A percentile compares a stretch with the other conserved stretches of the same genome.
Conservation (phyloP, 805 yeast genomes). For the Tetrapisispora phaffii region DNA sequence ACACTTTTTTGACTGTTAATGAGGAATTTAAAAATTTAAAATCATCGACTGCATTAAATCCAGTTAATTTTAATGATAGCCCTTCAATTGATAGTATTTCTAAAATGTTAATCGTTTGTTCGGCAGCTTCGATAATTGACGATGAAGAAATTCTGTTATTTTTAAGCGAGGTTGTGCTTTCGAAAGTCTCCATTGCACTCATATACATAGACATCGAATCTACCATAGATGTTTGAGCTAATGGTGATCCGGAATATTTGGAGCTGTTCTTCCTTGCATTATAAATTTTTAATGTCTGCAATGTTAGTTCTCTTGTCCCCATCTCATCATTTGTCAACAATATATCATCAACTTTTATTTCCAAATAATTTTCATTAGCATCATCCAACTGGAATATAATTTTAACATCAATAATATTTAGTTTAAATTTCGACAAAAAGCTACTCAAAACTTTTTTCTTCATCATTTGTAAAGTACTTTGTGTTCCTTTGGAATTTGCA, state of each 20-base stretch:
- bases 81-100: neutral
- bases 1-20: neutral
- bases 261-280: too few species aligned
- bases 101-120: neutral
- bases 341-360: conserved; percentile 28
- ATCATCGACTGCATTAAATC: neutral
- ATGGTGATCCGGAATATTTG: neutral
- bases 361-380: conserved; percentile 7
- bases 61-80: neutral
- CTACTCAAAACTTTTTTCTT: conserved; percentile 58
- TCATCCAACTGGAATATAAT: conserved; percentile 42
- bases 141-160: neutral
- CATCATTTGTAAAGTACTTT: conserved; percentile 39
- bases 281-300: conserved; percentile 7
- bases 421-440: conserved; percentile 51
- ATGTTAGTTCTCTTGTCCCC: neutral
- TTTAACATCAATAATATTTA: conserved; percentile 38
- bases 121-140: neutral
- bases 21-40: neutral
- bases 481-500: conserved; percentile 4
- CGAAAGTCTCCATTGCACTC: conserved; percentile 63
- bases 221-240: neutral
- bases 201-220: conserved; percentile 55
- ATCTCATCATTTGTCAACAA: conserved; percentile 3
- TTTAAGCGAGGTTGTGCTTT: conserved; percentile 10